These are phyloP conservation scores for Parasitella parasitica DNA, from an alignment of 371 early-diverging fungal species.

Conservation along the genomic window DNA sequence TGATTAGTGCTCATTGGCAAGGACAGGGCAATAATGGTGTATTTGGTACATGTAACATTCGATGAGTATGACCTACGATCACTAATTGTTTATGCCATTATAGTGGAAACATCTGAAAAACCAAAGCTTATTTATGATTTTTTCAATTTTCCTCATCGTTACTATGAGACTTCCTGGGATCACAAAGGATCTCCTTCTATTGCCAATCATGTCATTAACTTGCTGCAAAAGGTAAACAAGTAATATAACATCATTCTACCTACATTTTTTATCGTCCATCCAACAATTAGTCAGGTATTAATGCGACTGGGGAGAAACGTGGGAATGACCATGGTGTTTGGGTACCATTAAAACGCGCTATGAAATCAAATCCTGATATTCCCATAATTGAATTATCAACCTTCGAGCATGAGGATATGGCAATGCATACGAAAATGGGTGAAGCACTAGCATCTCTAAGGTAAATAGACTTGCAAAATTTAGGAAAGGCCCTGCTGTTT, in stretches of 20 bases:
- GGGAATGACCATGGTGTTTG: conserved; percentile 68
- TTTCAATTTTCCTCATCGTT: conserved; percentile 56
- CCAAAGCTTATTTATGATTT: conserved; percentile 68
- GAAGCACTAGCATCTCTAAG: conserved; percentile 33
- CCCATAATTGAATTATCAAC: conserved; percentile 60
- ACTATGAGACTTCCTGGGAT: conserved; percentile 58
- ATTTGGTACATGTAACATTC: conserved; percentile 28
- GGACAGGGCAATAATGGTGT: conserved; percentile 34
- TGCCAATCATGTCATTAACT: conserved; percentile 50
- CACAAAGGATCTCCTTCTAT: conserved; percentile 55
- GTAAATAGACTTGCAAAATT: conserved; percentile 8
- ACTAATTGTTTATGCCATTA: no score
- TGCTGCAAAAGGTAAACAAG: conserved; percentile 46
- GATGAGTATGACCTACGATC: no score
- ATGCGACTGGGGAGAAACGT: conserved; percentile 42
- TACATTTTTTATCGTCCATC: no score
- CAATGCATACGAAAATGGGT: conserved; percentile 27
- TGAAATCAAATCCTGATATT: conserved; percentile 52
- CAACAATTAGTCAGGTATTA: conserved; percentile 39
- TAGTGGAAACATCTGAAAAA: conserved; percentile 44
- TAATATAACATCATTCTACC: no score
- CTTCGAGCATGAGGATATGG: conserved; percentile 31
- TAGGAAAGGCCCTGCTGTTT: neutral
- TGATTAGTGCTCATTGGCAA: conserved; percentile 64
- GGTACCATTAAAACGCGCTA: conserved; percentile 60